Percentiles rank a stretch among this genome's conserved stretches.
Evolutionary conservation across 148 eudicot genomes (phyloP).

Genomic region (Polygonum maritimum): DNA sequence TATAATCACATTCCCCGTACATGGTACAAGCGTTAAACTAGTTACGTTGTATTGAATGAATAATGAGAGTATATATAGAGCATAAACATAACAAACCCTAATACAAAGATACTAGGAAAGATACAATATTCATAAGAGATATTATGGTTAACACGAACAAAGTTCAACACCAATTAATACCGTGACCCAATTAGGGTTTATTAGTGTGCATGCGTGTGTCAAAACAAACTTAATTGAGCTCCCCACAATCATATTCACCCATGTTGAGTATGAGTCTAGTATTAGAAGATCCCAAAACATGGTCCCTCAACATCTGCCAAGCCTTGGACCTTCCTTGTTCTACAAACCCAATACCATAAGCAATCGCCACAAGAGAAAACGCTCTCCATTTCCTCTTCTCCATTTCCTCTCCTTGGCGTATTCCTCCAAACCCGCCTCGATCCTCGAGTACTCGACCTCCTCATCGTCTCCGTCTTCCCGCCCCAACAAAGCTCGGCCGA

Average conservation of each 20-base stretch:
- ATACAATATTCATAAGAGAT: no score
- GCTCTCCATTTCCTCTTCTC: no score
- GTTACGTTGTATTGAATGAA: no score
- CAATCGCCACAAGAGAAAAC: conserved; percentile 20
- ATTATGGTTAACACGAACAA: no score
- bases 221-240: conserved; percentile 3
- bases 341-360: conserved; percentile 31
- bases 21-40: no score
- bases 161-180: no score
- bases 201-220: no score
- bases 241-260: conserved; percentile 44
- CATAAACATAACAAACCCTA: no score
- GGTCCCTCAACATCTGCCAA: conserved; percentile 29
- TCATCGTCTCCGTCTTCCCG: conserved; percentile 3
- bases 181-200: no score
- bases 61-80: no score
- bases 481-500: conserved; percentile 20
- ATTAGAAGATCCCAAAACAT: conserved; percentile 17
- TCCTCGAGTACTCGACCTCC: conserved; percentile 16
- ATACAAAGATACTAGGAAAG: no score
- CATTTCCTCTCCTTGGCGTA: conserved; percentile 29
- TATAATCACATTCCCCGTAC: no score
- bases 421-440: conserved; percentile 25
- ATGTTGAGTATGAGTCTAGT: conserved; percentile 21
- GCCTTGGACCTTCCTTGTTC: conserved; percentile 28